Conservation (phyloP, 2,329 filamentous ascomycete species). For the Colletotrichum sp. region DNA sequence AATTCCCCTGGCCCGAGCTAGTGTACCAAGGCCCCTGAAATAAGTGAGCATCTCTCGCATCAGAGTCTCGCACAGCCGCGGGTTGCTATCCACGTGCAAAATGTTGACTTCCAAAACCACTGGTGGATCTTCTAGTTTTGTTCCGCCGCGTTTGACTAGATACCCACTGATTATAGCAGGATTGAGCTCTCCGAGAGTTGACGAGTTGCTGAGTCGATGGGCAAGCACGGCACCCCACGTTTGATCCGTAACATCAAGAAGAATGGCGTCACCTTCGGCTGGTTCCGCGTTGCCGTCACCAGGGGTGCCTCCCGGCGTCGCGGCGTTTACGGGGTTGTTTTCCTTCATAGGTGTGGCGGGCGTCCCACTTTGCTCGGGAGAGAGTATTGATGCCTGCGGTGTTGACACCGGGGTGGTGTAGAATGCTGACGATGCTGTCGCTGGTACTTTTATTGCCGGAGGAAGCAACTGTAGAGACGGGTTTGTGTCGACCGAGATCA, state of each 20-base stretch:
- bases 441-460: conserved; percentile 53
- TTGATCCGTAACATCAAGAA: conserved; percentile 76
- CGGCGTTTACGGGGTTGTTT: conserved; percentile 38
- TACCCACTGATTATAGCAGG: conserved; percentile 69
- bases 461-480: conserved; percentile 69
- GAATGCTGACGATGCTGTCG: conserved; percentile 47
- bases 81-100: conserved; percentile 59
- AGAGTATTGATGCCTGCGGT: conserved; percentile 62
- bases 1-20: conserved; percentile 71
- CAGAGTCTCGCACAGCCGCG: conserved; percentile 65
- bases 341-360: conserved; percentile 54
- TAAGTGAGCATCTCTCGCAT: conserved; percentile 73
- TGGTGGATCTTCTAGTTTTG: conserved; percentile 61
- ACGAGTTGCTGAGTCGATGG: conserved; percentile 67
- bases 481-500: conserved; percentile 69
- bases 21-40: conserved; percentile 70
- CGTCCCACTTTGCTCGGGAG: conserved; percentile 63
- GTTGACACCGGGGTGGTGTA: conserved; percentile 73
- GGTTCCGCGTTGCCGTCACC: conserved; percentile 43
- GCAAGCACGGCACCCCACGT: conserved; percentile 76
- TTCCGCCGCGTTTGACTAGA: conserved; percentile 67
- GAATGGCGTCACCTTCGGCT: conserved; percentile 68
- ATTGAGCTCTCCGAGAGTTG: conserved; percentile 57
- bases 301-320: conserved; percentile 49
- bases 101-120: conserved; percentile 69